Evolutionary conservation across 495 filamentous ascomycete genomes (phyloP).

Genomic region (Aspergillus heteromorphus): DNA sequence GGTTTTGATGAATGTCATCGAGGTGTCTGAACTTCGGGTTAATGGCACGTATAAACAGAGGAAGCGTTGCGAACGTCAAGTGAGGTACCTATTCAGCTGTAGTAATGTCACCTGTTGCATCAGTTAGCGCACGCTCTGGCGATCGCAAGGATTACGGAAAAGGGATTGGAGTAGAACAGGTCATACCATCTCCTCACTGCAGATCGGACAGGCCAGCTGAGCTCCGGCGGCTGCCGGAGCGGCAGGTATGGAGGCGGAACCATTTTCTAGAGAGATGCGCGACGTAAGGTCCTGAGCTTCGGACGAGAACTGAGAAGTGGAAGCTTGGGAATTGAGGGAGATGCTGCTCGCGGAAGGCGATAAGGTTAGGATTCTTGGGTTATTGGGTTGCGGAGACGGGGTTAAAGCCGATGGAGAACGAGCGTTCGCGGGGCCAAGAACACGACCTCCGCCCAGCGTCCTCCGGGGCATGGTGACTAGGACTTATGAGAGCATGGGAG

Average conservation of each 20-base stretch:
- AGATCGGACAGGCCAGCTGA: constrained; percentile 86
- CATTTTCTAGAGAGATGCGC: constrained; percentile 52
- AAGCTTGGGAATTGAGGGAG: constrained; percentile 59
- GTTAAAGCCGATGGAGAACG: constrained; percentile 61
- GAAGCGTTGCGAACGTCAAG: not conserved
- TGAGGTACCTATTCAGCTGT: constrained; percentile 75
- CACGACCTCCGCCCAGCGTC: constrained; percentile 82
- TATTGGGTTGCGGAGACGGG: constrained; percentile 52
- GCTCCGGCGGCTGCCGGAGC: constrained; percentile 51
- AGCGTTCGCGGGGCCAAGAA: constrained; percentile 75
- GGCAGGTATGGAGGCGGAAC: constrained; percentile 40
- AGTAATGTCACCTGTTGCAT: constrained; percentile 71
- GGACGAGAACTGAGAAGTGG: constrained; percentile 52
- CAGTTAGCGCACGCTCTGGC: constrained; percentile 11
- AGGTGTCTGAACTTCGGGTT: constrained; percentile 60
- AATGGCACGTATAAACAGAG: constrained; percentile 6
- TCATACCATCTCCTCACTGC: constrained; percentile 88
- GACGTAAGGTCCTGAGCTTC: constrained; percentile 56
- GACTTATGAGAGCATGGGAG: constrained; percentile 38
- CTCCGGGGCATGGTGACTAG: constrained; percentile 63
- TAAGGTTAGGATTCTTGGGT: constrained; percentile 37
- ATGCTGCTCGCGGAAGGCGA: constrained; percentile 56
- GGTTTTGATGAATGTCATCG: constrained; percentile 86
- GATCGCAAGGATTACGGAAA: not conserved
- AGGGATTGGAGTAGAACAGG: not conserved